Evolutionary conservation across 2,329 filamentous ascomycete species (phyloP).

Genomic region (Aspergillus japonicus): DNA sequence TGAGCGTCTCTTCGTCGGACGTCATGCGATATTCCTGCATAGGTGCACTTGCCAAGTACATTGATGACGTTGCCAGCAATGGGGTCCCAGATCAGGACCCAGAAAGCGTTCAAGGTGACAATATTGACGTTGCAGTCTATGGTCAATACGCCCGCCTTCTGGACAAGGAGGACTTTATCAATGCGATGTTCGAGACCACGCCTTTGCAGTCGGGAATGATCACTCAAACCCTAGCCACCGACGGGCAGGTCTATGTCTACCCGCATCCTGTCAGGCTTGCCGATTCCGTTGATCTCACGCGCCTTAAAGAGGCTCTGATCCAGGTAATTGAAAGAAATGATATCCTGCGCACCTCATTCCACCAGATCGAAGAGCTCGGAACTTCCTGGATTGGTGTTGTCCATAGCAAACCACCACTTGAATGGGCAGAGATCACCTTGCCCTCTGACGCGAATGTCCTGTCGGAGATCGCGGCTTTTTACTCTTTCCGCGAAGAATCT

Average conservation of each 20-base stretch:
- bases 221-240: slow-evolving; percentile 61
- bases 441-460: slow-evolving; percentile 16
- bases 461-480: slow-evolving; percentile 12
- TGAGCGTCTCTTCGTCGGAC: slow-evolving; percentile 35
- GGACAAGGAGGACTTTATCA: slow-evolving; percentile 20
- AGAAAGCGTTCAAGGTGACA: neutral
- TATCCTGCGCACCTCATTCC: slow-evolving; percentile 63
- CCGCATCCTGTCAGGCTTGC: slow-evolving; percentile 62
- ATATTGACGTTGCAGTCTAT: slow-evolving; percentile 12
- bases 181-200: slow-evolving; percentile 57
- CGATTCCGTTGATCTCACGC: slow-evolving; percentile 42
- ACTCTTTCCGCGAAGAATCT: slow-evolving; percentile 19
- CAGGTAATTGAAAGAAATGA: slow-evolving; percentile 53
- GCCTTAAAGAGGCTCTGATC: slow-evolving; percentile 58
- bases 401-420: slow-evolving; percentile 20
- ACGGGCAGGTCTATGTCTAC: slow-evolving; percentile 66
- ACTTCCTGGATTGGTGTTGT: slow-evolving; percentile 30
- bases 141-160: slow-evolving; percentile 19
- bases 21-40: slow-evolving; percentile 36
- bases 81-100: slow-evolving; percentile 8
- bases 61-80: slow-evolving; percentile 13
- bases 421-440: slow-evolving; percentile 22
- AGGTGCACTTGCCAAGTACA: slow-evolving; percentile 23
- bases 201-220: slow-evolving; percentile 83
- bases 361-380: slow-evolving; percentile 22